These are phyloP conservation scores for Chaetoscypha palmicola DNA, from an alignment of 2,329 filamentous ascomycete species.

Conservation along the genomic window DNA sequence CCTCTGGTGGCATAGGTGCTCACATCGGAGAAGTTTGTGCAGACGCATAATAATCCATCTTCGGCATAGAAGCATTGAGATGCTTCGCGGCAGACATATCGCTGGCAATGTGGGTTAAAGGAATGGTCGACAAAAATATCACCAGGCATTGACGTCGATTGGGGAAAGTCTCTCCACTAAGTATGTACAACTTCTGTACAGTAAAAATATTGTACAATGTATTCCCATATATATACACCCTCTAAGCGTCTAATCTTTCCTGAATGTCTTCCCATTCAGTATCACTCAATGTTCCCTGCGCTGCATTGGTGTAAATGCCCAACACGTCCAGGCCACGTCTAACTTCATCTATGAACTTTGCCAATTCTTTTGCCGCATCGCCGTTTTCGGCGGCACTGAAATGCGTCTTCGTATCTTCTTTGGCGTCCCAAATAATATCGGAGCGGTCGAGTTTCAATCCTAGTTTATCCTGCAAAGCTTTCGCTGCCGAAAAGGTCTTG, in stretches of 20 bases:
- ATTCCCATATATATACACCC: no score
- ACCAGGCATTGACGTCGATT: no score
- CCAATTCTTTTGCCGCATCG: slow-evolving; percentile 48
- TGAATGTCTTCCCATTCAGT: slow-evolving; percentile 48
- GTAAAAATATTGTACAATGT: no score
- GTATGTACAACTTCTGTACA: no score
- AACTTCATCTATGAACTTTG: slow-evolving; percentile 50
- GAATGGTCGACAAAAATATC: no score
- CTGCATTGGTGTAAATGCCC: slow-evolving; percentile 68
- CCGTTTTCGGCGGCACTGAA: slow-evolving; percentile 45
- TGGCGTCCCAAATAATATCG: slow-evolving; percentile 80
- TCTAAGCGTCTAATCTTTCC: slow-evolving; percentile 41
- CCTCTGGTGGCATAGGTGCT: no score
- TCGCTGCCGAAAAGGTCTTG: slow-evolving; percentile 55
- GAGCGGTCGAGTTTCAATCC: slow-evolving; percentile 62
- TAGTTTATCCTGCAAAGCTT: slow-evolving; percentile 55
- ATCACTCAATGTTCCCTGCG: slow-evolving; percentile 43
- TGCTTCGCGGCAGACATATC: no score
- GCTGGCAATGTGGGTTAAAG: no score
- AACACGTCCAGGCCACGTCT: slow-evolving; percentile 68
- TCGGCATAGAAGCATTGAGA: no score
- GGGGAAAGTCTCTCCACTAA: no score
- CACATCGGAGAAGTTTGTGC: no score
- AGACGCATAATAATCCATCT: no score
- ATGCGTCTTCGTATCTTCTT: slow-evolving; percentile 66